These are phyloP conservation scores for Mariannaea elegans DNA, from an alignment of 2,329 filamentous ascomycete genomes.

Conservation along the genomic window DNA sequence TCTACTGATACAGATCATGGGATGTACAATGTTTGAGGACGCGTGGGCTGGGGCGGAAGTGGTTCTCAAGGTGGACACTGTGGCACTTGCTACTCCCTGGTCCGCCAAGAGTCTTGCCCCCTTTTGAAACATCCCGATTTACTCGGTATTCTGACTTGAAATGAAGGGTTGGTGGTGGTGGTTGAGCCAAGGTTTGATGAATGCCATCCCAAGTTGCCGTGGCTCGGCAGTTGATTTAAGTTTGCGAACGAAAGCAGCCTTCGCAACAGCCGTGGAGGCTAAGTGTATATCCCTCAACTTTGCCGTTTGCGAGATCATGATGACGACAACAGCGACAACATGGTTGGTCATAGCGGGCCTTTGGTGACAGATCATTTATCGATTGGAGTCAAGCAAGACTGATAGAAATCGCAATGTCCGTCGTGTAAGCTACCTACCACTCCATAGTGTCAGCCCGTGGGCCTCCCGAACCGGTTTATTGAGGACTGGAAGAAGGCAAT, in stretches of 20 bases:
- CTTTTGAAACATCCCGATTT: slow-evolving; percentile 31
- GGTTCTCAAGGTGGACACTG: slow-evolving; percentile 9
- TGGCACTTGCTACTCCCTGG: slow-evolving; percentile 3
- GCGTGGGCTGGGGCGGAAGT: slow-evolving; percentile 9
- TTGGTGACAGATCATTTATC: not conserved
- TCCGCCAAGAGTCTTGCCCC: slow-evolving; percentile 8
- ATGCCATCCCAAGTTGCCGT: slow-evolving; percentile 30
- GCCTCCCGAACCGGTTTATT: not conserved
- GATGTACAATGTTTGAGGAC: not conserved
- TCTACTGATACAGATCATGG: not conserved
- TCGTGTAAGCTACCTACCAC: no score
- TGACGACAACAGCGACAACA: slow-evolving; percentile 7
- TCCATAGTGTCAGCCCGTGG: not conserved
- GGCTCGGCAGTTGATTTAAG: slow-evolving; percentile 34
- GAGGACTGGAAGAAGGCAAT: not conserved
- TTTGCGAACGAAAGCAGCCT: slow-evolving; percentile 10
- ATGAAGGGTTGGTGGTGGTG: slow-evolving; percentile 16
- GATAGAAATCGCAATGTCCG: not conserved
- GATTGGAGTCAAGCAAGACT: not conserved
- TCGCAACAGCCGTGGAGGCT: slow-evolving; percentile 10
- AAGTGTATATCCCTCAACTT: not conserved
- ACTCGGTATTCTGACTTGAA: slow-evolving; percentile 21
- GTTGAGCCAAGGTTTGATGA: slow-evolving; percentile 37
- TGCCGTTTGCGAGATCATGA: not conserved
- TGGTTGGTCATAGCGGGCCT: not conserved